Percentiles rank a stretch among this genome's conserved stretches.
These are phyloP conservation scores for Ilex paraguariensis DNA, from an alignment of 305 asterid genomes.

Conservation along the genomic window DNA sequence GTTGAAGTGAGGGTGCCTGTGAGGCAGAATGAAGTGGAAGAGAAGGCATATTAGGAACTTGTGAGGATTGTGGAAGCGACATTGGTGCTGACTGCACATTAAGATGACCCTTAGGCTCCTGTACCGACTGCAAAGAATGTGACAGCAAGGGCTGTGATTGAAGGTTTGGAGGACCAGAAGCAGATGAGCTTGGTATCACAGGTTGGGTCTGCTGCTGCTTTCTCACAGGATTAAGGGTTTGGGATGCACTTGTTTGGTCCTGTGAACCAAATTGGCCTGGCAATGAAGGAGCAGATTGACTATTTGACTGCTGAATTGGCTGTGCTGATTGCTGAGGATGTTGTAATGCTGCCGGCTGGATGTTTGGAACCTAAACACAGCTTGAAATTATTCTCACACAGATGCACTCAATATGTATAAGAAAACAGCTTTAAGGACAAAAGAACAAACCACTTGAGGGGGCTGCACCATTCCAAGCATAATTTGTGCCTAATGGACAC, in stretches of 20 bases:
- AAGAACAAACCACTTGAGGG: conserved; percentile 57
- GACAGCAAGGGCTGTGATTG: conserved; percentile 49
- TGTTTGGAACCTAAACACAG: conserved; percentile 41
- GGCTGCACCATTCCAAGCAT: conserved; percentile 97
- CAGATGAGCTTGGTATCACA: conserved; percentile 30
- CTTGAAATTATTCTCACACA: conserved; percentile 15
- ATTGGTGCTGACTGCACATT: conserved; percentile 46
- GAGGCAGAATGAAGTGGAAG: conserved; percentile 67
- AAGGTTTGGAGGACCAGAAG: conserved; percentile 39
- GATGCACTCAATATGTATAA: conserved; percentile 12
- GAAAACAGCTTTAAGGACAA: conserved; percentile 12
- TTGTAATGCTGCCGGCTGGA: conserved; percentile 47
- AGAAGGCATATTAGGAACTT: conserved; percentile 47
- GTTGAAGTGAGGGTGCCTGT: conserved; percentile 54
- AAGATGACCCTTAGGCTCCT: conserved; percentile 52
- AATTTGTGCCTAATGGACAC: conserved; percentile 68
- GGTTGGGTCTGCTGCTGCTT: conserved; percentile 59
- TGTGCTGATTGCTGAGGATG: conserved; percentile 47
- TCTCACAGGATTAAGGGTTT: conserved; percentile 14
- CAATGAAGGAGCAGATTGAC: conserved; percentile 43
- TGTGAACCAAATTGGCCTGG: conserved; percentile 47
- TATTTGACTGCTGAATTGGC: conserved; percentile 47
- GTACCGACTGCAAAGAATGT: conserved; percentile 46
- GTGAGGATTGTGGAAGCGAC: conserved; percentile 54
- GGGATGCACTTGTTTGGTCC: conserved; percentile 34